Evolutionary conservation across 371 early-diverging fungal species (phyloP).

Genomic region (Actinomortierella ambigua): DNA sequence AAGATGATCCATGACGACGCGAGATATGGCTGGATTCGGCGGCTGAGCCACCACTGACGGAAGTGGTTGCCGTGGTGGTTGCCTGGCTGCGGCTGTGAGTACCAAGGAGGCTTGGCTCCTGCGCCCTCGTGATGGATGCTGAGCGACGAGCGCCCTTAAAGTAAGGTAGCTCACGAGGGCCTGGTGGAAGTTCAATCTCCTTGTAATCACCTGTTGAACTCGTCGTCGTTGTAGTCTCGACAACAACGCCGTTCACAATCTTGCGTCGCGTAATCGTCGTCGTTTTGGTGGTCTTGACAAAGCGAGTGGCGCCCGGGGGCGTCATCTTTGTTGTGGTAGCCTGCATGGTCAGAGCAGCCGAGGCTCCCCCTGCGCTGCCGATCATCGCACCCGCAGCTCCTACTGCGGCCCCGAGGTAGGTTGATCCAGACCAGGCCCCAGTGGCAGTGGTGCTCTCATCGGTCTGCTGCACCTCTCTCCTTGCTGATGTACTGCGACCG

Average conservation of each 20-base stretch:
- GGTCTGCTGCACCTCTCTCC: too few species aligned
- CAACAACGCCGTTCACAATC: slow-evolving; percentile 19
- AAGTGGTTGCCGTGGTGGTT: not conserved
- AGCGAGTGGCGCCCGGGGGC: slow-evolving; percentile 18
- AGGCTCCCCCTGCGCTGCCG: not conserved
- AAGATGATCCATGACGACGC: too few species aligned
- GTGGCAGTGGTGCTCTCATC: not conserved
- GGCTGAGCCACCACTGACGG: not conserved
- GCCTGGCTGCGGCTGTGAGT: not conserved
- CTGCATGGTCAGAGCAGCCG: not conserved
- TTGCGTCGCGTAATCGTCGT: slow-evolving; percentile 37
- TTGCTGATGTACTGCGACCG: too few species aligned
- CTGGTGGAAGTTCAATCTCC: slow-evolving; percentile 39
- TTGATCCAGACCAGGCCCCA: not conserved
- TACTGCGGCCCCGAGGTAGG: not conserved
- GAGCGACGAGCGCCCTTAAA: slow-evolving; percentile 19
- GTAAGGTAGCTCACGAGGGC: slow-evolving; percentile 24
- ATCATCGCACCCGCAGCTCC: too few species aligned
- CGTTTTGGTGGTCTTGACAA: slow-evolving; percentile 32
- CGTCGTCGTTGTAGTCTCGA: slow-evolving; percentile 16
- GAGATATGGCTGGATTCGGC: too few species aligned
- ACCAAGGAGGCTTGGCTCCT: slow-evolving; percentile 22
- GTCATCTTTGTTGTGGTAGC: slow-evolving; percentile 17
- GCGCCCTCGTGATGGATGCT: slow-evolving; percentile 12
- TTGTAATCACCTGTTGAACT: slow-evolving; percentile 24